phyloP scores from a whole-genome alignment of 768 basidiomycete species.

The Lentinula sp. region DNA sequence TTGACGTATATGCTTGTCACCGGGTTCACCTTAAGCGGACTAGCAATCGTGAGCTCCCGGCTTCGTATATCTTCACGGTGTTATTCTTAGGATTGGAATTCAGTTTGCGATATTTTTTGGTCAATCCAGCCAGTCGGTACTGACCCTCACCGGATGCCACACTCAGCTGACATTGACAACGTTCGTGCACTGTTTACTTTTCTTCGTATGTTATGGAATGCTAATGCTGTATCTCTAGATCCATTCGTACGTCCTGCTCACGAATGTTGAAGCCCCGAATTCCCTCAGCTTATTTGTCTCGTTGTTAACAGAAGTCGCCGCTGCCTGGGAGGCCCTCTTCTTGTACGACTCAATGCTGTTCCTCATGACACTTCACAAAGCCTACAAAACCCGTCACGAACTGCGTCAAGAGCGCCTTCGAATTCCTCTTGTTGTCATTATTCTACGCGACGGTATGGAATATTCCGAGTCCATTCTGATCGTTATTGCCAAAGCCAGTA shows the following conservation, averaged over 20 bases:
- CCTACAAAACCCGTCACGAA: conserved; percentile 4
- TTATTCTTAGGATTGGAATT: neutral
- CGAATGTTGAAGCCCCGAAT: neutral
- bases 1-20: neutral
- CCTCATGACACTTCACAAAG: conserved; percentile 4
- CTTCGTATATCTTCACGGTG: neutral
- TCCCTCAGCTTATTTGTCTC: neutral
- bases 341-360: conserved; percentile 6
- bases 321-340: conserved; percentile 7
- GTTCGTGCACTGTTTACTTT: neutral
- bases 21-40: neutral
- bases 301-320: conserved; percentile 1
- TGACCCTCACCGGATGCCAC: conserved; percentile 1
- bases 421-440: neutral
- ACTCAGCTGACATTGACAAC: neutral
- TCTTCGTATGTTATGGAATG: neutral
- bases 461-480: neutral
- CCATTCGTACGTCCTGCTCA: neutral
- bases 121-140: neutral
- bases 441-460: conserved; percentile 5
- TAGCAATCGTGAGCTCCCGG: neutral
- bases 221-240: neutral
- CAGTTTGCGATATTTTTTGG: conserved; percentile 7
- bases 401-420: neutral
- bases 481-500: neutral